Conservation (phyloP, 768 basidiomycete genomes). For the Pleurotus citrinopileatus region DNA sequence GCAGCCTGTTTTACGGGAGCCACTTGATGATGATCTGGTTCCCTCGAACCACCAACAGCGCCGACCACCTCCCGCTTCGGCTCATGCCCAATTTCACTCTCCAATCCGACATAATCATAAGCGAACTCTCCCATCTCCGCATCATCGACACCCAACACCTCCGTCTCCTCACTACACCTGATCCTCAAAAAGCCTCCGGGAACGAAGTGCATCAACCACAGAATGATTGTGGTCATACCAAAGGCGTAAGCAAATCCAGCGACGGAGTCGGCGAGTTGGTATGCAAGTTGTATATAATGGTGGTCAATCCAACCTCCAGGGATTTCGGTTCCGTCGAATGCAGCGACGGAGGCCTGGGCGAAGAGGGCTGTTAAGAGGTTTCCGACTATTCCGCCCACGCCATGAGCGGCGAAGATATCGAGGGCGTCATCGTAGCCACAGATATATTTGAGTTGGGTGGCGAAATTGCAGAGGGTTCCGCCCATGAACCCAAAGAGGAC, state of each 20-base stretch:
- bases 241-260: slow-evolving; percentile 71
- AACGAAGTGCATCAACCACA: slow-evolving; percentile 86
- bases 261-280: slow-evolving; percentile 76
- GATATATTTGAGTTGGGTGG: slow-evolving; percentile 91
- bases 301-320: slow-evolving; percentile 88
- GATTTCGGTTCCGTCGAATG: slow-evolving; percentile 72
- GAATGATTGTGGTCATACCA: slow-evolving; percentile 76
- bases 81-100: slow-evolving; percentile 47
- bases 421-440: slow-evolving; percentile 76
- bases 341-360: slow-evolving; percentile 76
- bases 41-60: slow-evolving; percentile 5
- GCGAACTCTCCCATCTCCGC: slow-evolving; percentile 88
- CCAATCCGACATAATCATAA: slow-evolving; percentile 82
- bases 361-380: slow-evolving; percentile 88
- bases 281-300: slow-evolving; percentile 78
- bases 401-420: slow-evolving; percentile 89
- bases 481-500: slow-evolving; percentile 85
- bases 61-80: slow-evolving; percentile 3
- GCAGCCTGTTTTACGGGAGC: background rate
- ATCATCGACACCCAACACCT: slow-evolving; percentile 87
- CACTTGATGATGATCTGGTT: slow-evolving; percentile 3
- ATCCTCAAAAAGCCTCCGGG: slow-evolving; percentile 80
- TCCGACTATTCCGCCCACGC: slow-evolving; percentile 74
- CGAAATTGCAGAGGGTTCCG: slow-evolving; percentile 86
- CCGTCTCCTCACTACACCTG: slow-evolving; percentile 60